A percentile compares a stretch with the other conserved stretches of the same genome.
Evolutionary conservation across 2,329 filamentous ascomycete genomes (phyloP).

Genomic region (Ampelomyces quisqualis): DNA sequence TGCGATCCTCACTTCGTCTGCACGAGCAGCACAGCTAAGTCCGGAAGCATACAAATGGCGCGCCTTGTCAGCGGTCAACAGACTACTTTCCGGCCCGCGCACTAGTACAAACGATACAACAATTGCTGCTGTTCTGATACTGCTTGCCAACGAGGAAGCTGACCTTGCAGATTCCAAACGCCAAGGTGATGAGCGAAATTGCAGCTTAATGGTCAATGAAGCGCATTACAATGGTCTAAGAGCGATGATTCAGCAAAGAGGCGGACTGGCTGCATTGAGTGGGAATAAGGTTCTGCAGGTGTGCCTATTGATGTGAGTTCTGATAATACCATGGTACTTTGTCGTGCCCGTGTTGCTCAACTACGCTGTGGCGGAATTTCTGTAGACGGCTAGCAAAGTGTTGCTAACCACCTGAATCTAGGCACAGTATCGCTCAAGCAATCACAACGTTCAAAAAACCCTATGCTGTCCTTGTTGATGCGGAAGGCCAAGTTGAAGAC

Average conservation of each 20-base stretch:
- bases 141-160: slow-evolving; percentile 37
- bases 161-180: slow-evolving; percentile 22
- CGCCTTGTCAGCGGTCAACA: slow-evolving; percentile 33
- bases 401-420: too few relatives aligned
- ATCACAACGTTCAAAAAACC: slow-evolving; percentile 34
- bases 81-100: slow-evolving; percentile 23
- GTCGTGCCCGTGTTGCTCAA: too few relatives aligned
- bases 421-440: slow-evolving; percentile 37
- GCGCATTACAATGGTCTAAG: slow-evolving; percentile 35
- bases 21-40: slow-evolving; percentile 19
- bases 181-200: slow-evolving; percentile 17
- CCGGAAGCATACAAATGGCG: slow-evolving; percentile 30
- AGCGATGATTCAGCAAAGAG: slow-evolving; percentile 39
- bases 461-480: slow-evolving; percentile 27
- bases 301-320: slow-evolving; percentile 36
- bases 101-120: slow-evolving; percentile 32
- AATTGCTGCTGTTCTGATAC: slow-evolving; percentile 37
- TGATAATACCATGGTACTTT: too few relatives aligned
- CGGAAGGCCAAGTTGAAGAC: slow-evolving; percentile 21
- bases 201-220: slow-evolving; percentile 21
- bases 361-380: too few relatives aligned
- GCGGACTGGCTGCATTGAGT: slow-evolving; percentile 30
- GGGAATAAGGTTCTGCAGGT: slow-evolving; percentile 35
- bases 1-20: slow-evolving; percentile 27
- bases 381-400: too few relatives aligned